Percentiles rank a stretch among this genome's conserved stretches.
phyloP scores from a whole-genome alignment of 495 filamentous ascomycete genomes.

The Penicillium angulare region DNA sequence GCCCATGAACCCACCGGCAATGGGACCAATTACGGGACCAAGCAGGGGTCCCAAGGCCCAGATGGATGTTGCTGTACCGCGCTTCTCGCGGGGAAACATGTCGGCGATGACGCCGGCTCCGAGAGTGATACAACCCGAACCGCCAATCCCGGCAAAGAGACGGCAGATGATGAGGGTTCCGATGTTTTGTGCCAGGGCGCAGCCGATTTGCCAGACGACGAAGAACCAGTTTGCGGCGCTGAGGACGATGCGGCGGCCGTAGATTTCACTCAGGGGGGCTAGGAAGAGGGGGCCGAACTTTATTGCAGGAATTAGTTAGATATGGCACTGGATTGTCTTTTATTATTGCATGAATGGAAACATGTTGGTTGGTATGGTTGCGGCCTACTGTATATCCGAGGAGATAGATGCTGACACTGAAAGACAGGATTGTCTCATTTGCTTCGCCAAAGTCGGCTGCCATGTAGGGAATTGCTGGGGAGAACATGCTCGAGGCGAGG shows the following conservation, averaged over 20 bases:
- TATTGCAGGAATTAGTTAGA: too few species aligned
- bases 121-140: conserved; percentile 41
- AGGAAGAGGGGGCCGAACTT: conserved; percentile 38
- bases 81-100: conserved; percentile 52
- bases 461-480: conserved; percentile 60
- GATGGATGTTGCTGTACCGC: conserved; percentile 60
- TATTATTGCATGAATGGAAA: too few species aligned
- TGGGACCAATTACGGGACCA: conserved; percentile 51
- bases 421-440: conserved; percentile 45
- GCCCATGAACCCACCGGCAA: conserved; percentile 54
- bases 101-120: conserved; percentile 60
- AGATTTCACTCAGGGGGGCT: conserved; percentile 52
- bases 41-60: conserved; percentile 52
- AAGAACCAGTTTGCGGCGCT: conserved; percentile 49
- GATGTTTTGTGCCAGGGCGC: conserved; percentile 62
- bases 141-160: conserved; percentile 62
- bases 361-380: too few species aligned
- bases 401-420: conserved; percentile 56
- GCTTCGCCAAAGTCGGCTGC: conserved; percentile 58
- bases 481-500: conserved; percentile 68
- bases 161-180: conserved; percentile 60
- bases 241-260: conserved; percentile 53
- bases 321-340: too few species aligned
- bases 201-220: conserved; percentile 63
- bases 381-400: conserved; percentile 58